Evolutionary conservation across 805 yeast species (phyloP).

Genomic region (Teunomyces lycoperdinae): DNA sequence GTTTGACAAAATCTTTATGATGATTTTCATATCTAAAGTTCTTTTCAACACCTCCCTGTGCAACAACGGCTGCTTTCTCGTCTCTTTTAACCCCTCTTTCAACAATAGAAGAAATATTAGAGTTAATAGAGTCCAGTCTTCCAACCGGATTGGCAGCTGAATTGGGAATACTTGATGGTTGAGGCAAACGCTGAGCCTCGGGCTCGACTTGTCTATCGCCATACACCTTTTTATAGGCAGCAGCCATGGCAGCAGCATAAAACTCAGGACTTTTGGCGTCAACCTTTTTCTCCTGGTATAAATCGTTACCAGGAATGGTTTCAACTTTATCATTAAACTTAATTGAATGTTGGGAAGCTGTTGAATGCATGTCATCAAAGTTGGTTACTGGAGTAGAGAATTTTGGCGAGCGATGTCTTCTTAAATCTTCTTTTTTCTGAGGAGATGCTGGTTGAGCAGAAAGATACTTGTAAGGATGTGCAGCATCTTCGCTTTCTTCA

Average conservation of each 20-base stretch:
- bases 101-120: not conserved
- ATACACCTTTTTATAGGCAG: constrained; percentile 23
- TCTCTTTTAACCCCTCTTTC: not conserved
- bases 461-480: constrained; percentile 5
- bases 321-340: constrained; percentile 37
- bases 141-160: not conserved
- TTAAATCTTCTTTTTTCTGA: not conserved
- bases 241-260: constrained; percentile 22
- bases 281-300: constrained; percentile 2
- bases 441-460: constrained; percentile 1
- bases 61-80: not conserved
- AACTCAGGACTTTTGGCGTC: constrained; percentile 10
- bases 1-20: constrained; percentile 29
- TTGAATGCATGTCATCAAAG: constrained; percentile 11
- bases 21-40: constrained; percentile 28
- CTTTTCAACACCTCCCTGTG: constrained; percentile 16
- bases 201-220: constrained; percentile 9
- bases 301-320: constrained; percentile 29
- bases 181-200: not conserved
- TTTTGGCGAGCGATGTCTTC: constrained; percentile 3
- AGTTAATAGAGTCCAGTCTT: not conserved
- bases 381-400: constrained; percentile 7
- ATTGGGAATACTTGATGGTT: not conserved
- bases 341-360: constrained; percentile 21
- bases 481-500: constrained; percentile 4